Base-by-base conservation (phyloP, 2,329 filamentous ascomycete species). In the Metarhizium brunneum region DNA sequence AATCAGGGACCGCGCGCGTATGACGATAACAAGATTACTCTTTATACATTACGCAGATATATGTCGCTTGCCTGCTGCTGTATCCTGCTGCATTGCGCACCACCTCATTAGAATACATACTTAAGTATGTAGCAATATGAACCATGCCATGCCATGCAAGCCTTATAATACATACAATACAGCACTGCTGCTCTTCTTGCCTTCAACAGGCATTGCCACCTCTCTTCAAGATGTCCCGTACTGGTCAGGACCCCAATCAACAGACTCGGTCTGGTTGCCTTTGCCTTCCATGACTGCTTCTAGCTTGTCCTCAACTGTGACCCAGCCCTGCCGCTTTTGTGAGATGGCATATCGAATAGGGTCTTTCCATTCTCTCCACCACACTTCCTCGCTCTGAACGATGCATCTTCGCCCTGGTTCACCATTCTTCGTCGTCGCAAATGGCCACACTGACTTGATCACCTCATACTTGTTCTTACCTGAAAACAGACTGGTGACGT, bases 221-320 rank as follows among this genome's bases (percentile, higher is more conserved):
- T 88, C 62, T 87, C 65, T 61, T 87, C 85, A 13, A 84, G 81
- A 3, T 84, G 83, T 85, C 85, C 88, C 67, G 75, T 80, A 30
- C 71, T 48, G 45, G 20, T 75, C 73, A 6, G 73, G 68, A 1
- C 72, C 75, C 76, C 76, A 79, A 54, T 79, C 74, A 18, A 78
- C 67, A 3, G 63, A 52, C 1, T 66, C 60, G 11, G 67, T 58
- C 4, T 64, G 66, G 45, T 70, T 70, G 2, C 73, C 73, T 54
- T 71, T 72, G 32, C 73, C 72, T 59, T 79, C 76, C 76, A 80
- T 80, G 49, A 80, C 71, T 16, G 69, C 75, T 62, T 81, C 78
- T 7, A 81, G 69, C 59, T 77, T 79, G 57, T 81, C 78, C 62
- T 80, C 77, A 55, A 76, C 76, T 2, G 77, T 79, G 8, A 81